Evolutionary conservation across 2,329 filamentous ascomycete genomes (phyloP).

Genomic region (Colletotrichum graminicola): DNA sequence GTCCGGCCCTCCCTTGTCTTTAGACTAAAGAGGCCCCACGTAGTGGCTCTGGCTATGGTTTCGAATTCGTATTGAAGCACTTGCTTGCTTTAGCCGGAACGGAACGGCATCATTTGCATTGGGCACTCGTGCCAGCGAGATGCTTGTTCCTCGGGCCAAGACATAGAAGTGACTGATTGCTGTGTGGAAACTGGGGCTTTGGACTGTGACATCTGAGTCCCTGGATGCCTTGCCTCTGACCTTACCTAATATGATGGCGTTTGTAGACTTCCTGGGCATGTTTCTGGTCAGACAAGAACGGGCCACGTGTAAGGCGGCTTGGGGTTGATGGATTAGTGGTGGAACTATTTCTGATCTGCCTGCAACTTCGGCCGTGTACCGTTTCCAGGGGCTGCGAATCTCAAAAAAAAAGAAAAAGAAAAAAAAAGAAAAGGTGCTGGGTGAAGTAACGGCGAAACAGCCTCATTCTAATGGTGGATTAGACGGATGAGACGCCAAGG

Average conservation of each 20-base stretch:
- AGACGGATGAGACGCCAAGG: too few relatives aligned
- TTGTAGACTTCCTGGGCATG: neutral
- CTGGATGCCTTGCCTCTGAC: conserved; percentile 9
- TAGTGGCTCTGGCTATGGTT: conserved; percentile 11
- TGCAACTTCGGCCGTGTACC: conserved; percentile 5
- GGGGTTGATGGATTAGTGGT: neutral
- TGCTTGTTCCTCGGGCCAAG: conserved; percentile 31
- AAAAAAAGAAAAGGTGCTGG: neutral
- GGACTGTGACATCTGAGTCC: conserved; percentile 7
- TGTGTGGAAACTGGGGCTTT: neutral
- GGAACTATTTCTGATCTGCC: neutral
- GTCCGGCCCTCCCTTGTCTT: conserved; percentile 10
- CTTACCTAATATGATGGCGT: neutral
- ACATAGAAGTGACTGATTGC: conserved; percentile 14
- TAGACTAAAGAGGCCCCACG: neutral
- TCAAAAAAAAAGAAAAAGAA: too few relatives aligned
- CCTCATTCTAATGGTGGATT: too few relatives aligned
- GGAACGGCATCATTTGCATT: conserved; percentile 28
- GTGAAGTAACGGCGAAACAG: too few relatives aligned
- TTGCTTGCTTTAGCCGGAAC: conserved; percentile 23
- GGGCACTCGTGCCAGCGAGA: conserved; percentile 30
- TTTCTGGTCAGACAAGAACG: too few relatives aligned
- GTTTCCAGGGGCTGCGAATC: conserved; percentile 2
- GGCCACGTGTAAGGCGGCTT: neutral
- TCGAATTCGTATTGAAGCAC: conserved; percentile 8